Base-by-base conservation (phyloP, 1,284 basidiomycete species). In the Ustilago tritici region DNA sequence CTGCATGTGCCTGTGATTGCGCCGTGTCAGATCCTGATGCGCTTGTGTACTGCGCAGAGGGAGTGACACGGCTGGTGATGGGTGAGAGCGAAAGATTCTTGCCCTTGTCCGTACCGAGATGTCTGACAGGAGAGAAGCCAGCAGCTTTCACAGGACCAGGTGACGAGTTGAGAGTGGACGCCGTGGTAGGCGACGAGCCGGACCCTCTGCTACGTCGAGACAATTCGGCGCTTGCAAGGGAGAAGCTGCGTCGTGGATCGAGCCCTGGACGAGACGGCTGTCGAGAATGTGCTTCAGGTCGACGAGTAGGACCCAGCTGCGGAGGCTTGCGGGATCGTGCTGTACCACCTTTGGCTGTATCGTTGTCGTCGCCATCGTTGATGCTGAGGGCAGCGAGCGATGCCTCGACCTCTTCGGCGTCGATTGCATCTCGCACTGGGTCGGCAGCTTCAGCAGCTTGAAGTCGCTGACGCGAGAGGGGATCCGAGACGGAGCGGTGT, bases 61-160 rank as follows among this genome's bases (percentile, higher is more conserved):
- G 66, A 19, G 72, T 73, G 8, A 81, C 72, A 7, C 82, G 68
- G 31, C 65, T 70, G 9, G 82, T 78, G 63, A 82, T 71, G 43
- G 82, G 82, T 23, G 79, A 78, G 32, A 82, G 71, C 35, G 80
- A 82, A 31, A 78, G 57, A 34, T 71, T 83, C 43, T 81, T 73
- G 54, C 61, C 28, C 47, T 76, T 68, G 47, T 76, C 65, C n/a
- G 70, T 68, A 52, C 74, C 67, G 6, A 74, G 62, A 11, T 67
- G 67, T 47, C 74, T 73, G 46, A 71, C 57, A 4, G 74, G 74
- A 19, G 78, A 79, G 38, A 70, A 69, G 5, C 56, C 52, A 11
- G 65, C 52, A 11, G 65, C 35, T 46, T 71, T 70, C 55, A 68
- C 31, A n/a, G 65, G 66, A 40, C 65, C 71, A 2, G 65, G 57